phyloP scores from a whole-genome alignment of 495 filamentous ascomycete genomes.

The Jackrogersella multiformis region DNA sequence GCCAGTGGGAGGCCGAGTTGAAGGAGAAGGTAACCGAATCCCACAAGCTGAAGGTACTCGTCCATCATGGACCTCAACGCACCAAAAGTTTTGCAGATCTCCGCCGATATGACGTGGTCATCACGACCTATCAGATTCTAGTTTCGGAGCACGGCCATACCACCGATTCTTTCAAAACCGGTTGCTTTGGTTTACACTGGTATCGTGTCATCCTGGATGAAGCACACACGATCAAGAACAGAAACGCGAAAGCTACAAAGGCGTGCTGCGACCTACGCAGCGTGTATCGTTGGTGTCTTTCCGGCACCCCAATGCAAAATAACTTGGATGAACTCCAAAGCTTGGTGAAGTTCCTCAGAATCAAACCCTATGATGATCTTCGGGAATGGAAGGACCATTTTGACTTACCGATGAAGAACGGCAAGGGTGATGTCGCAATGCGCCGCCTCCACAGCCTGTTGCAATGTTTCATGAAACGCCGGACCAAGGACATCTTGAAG shows the following conservation, averaged over 20 bases:
- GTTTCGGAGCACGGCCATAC: constrained; percentile 84
- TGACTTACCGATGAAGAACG: constrained; percentile 82
- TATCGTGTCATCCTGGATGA: constrained; percentile 95
- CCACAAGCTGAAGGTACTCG: constrained; percentile 77
- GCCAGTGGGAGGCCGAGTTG: constrained; percentile 96
- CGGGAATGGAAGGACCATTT: constrained; percentile 89
- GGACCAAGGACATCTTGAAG: constrained; percentile 94
- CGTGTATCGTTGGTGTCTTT: constrained; percentile 94
- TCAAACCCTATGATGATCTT: constrained; percentile 86
- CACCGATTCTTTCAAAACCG: constrained; percentile 68
- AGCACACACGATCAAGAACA: constrained; percentile 98
- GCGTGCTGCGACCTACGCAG: constrained; percentile 82
- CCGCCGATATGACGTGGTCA: constrained; percentile 90
- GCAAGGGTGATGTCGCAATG: constrained; percentile 88
- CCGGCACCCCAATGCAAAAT: constrained; percentile 96
- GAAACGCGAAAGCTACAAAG: constrained; percentile 92
- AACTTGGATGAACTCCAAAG: constrained; percentile 97
- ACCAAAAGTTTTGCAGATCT: constrained; percentile 79
- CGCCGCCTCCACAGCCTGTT: constrained; percentile 81
- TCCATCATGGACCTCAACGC: constrained; percentile 89
- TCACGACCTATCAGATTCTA: constrained; percentile 95
- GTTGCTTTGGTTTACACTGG: constrained; percentile 92
- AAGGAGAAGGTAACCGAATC: constrained; percentile 73
- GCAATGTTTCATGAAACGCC: constrained; percentile 95
- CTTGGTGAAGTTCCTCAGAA: constrained; percentile 90